A percentile compares a stretch with the other conserved stretches of the same genome.
Conservation (phyloP, 2,329 filamentous ascomycete genomes). For the Gaeumannomyces sp. region DNA sequence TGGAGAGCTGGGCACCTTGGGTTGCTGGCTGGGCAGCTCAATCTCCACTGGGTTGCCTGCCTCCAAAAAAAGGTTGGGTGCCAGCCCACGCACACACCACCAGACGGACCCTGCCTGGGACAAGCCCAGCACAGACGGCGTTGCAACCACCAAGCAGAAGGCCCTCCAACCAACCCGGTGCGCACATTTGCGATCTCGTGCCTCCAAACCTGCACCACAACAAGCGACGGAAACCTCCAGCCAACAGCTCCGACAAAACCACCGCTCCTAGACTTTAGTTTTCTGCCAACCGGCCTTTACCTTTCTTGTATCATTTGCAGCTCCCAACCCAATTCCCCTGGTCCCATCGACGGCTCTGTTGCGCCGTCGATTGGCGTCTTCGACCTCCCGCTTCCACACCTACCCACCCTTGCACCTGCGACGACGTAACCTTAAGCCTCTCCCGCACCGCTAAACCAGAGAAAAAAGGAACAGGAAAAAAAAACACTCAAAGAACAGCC, state of each 20-base stretch:
- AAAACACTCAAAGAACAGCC: neutral
- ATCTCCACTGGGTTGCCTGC: neutral
- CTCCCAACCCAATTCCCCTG: neutral
- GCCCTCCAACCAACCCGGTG: neutral
- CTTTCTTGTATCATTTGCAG: neutral
- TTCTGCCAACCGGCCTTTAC: neutral
- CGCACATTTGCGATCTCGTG: neutral
- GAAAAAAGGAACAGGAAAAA: neutral
- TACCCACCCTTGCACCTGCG: neutral
- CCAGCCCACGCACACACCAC: neutral
- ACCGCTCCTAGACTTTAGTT: neutral
- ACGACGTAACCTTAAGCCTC: neutral
- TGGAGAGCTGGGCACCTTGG: neutral
- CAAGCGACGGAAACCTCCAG: neutral
- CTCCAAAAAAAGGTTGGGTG: neutral
- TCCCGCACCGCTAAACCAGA: neutral
- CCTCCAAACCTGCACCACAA: constrained; percentile 1
- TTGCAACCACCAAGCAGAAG: neutral
- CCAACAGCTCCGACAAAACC: neutral
- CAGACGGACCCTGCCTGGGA: neutral
- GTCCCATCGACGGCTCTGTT: neutral
- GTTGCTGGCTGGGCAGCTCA: too few relatives aligned
- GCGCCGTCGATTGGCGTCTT: neutral
- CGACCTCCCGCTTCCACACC: neutral
- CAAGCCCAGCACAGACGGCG: neutral